Conservation (phyloP, 208 protist genomes). For the Leishmania mexicana region DNA sequence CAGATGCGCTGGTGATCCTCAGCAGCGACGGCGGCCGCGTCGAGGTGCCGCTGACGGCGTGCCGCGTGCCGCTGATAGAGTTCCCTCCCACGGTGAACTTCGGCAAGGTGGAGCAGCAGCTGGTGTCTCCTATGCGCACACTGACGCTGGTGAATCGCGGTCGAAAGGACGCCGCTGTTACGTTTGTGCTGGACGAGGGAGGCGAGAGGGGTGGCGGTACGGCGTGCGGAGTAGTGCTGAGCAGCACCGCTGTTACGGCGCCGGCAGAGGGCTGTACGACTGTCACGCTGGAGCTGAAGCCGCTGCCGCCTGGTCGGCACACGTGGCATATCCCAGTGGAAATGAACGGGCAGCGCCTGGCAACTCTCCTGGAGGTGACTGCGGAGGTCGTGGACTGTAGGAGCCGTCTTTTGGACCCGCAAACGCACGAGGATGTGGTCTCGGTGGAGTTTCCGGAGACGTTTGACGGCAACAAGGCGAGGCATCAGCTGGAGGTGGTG, state of each 20-base stretch:
- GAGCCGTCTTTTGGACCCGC: conserved; percentile 61
- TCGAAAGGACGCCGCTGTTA: conserved; percentile 57
- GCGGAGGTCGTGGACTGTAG: conserved; percentile 83
- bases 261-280: conserved; percentile 45
- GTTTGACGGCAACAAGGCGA: conserved; percentile 63
- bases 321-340: conserved; percentile 43
- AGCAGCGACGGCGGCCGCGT: conserved; percentile 63
- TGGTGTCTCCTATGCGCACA: conserved; percentile 34
- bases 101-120: conserved; percentile 74
- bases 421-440: conserved; percentile 56
- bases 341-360: conserved; percentile 47
- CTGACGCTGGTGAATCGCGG: conserved; percentile 77
- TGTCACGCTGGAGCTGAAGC: conserved; percentile 66
- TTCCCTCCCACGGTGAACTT: conserved; percentile 62
- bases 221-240: conserved; percentile 24
- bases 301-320: conserved; percentile 45
- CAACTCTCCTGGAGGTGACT: conserved; percentile 41
- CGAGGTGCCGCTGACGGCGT: conserved; percentile 69
- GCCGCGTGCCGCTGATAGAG: conserved; percentile 66
- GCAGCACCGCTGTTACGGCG: conserved; percentile 19
- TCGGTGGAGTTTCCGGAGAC: conserved; percentile 67
- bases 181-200: conserved; percentile 16
- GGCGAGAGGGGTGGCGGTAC: neutral
- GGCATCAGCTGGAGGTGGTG: conserved; percentile 54
- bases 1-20: conserved; percentile 75